Evolutionary conservation across 441 rosid genomes (phyloP).

Genomic region (Cnidoscolus chayamansa): DNA sequence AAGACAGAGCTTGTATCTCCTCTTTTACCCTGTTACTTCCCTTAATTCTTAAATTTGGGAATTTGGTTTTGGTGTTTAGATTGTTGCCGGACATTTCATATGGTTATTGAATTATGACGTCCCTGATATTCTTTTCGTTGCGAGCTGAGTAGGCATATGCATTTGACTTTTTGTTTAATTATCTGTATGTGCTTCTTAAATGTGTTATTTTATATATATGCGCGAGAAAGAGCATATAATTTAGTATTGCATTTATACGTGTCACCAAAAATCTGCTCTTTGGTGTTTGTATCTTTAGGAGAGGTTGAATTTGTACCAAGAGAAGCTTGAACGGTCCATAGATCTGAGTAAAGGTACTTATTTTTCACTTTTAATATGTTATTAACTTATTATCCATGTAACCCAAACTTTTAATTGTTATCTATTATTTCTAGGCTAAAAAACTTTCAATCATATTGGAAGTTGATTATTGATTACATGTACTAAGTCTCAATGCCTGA

Average conservation of each 20-base stretch:
- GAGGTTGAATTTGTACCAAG: constrained; percentile 62
- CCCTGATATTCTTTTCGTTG: constrained; percentile 1
- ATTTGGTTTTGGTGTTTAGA: constrained; percentile 7
- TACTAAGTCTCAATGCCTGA: constrained; percentile 8
- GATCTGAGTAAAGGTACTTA: constrained; percentile 70
- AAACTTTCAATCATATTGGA: not conserved
- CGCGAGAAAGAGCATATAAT: not conserved
- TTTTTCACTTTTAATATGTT: not conserved
- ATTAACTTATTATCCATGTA: not conserved
- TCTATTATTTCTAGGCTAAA: not conserved
- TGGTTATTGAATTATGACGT: not conserved
- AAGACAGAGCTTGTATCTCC: constrained; percentile 83
- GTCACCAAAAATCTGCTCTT: not conserved
- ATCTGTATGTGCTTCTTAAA: not conserved
- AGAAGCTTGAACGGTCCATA: constrained; percentile 50
- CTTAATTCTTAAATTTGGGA: not conserved
- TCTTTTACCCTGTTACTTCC: not conserved
- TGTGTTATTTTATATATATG: not conserved
- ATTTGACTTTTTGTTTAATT: not conserved
- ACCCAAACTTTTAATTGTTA: not conserved
- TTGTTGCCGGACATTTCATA: constrained; percentile 11
- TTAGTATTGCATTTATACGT: constrained; percentile 2
- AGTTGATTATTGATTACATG: not conserved
- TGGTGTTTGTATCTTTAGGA: constrained; percentile 44
- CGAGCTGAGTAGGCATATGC: not conserved